A percentile compares a stretch with the other conserved stretches of the same genome.
These are phyloP conservation scores for Linum usitatissimum DNA, from an alignment of 345 rosid species.

Conservation along the genomic window DNA sequence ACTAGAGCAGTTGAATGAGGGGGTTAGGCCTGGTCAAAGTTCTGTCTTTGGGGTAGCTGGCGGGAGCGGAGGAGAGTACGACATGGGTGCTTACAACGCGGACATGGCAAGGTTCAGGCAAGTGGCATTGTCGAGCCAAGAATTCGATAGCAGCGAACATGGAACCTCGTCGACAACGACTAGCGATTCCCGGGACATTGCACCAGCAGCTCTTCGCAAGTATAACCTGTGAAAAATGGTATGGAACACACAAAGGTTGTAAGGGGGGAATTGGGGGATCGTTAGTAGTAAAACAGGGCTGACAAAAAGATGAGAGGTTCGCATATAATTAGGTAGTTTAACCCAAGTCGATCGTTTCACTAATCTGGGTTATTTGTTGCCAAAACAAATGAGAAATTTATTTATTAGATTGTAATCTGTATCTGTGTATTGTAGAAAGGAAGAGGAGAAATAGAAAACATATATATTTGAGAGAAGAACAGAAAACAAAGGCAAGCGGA, in stretches of 20 bases:
- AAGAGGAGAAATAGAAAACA: too few relatives aligned
- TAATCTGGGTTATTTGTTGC: too few relatives aligned
- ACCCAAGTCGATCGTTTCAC: too few relatives aligned
- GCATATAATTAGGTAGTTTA: not conserved
- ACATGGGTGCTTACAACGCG: not conserved
- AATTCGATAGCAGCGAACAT: not conserved
- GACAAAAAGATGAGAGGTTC: not conserved
- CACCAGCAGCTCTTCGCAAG: not conserved
- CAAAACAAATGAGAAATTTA: too few relatives aligned
- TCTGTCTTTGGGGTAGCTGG: conserved; percentile 18
- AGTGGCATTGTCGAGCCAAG: not conserved
- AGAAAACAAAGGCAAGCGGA: too few relatives aligned
- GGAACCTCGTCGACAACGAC: not conserved
- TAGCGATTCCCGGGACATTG: conserved; percentile 1
- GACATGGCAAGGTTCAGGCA: not conserved
- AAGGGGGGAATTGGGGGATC: not conserved
- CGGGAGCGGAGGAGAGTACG: conserved; percentile 26
- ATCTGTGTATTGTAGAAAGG: too few relatives aligned
- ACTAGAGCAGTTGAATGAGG: conserved; percentile 50
- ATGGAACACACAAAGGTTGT: not conserved
- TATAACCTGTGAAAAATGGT: not conserved
- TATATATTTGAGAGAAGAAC: too few relatives aligned
- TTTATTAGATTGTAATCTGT: too few relatives aligned
- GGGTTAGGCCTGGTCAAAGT: conserved; percentile 28
- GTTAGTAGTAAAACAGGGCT: not conserved